Conservation (phyloP, 2,329 filamentous ascomycete genomes). For the Microdochium paspali region DNA sequence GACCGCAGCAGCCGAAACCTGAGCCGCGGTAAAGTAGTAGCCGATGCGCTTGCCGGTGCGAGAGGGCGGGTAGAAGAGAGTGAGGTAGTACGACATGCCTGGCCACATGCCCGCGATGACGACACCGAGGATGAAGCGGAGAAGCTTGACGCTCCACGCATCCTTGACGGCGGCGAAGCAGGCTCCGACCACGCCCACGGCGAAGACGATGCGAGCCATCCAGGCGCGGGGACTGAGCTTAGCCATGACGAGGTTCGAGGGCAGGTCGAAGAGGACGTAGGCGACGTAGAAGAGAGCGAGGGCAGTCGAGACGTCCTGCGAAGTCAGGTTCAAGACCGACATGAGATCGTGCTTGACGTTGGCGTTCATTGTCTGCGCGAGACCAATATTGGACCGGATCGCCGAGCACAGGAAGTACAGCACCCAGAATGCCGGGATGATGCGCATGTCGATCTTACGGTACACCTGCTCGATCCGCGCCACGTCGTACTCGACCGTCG, state of each 20-base stretch:
- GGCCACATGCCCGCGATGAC: conserved; percentile 94
- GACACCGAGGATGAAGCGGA: conserved; percentile 75
- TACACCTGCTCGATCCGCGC: conserved; percentile 47
- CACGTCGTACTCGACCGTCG: conserved; percentile 28
- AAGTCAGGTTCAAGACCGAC: conserved; percentile 56
- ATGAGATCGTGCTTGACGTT: conserved; percentile 64
- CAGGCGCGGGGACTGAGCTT: conserved; percentile 75
- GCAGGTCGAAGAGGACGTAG: conserved; percentile 83
- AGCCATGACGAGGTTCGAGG: conserved; percentile 84
- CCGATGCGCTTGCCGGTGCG: conserved; percentile 82
- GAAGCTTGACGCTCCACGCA: conserved; percentile 81
- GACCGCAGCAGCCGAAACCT: conserved; percentile 82
- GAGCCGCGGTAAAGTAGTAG: conserved; percentile 79
- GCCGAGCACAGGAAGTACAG: conserved; percentile 90
- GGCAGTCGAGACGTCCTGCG: conserved; percentile 74
- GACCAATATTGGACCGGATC: conserved; percentile 83
- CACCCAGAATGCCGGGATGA: conserved; percentile 72
- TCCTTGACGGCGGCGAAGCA: conserved; percentile 76
- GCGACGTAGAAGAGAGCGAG: conserved; percentile 86
- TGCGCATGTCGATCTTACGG: conserved; percentile 47
- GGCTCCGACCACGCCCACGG: conserved; percentile 73
- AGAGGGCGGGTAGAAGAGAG: conserved; percentile 82
- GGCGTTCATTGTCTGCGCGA: conserved; percentile 90
- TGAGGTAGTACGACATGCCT: conserved; percentile 88
- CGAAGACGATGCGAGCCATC: conserved; percentile 88